phyloP scores from a whole-genome alignment of 352 stramenopile genomes.

The Phytophthora gonapodyides region DNA sequence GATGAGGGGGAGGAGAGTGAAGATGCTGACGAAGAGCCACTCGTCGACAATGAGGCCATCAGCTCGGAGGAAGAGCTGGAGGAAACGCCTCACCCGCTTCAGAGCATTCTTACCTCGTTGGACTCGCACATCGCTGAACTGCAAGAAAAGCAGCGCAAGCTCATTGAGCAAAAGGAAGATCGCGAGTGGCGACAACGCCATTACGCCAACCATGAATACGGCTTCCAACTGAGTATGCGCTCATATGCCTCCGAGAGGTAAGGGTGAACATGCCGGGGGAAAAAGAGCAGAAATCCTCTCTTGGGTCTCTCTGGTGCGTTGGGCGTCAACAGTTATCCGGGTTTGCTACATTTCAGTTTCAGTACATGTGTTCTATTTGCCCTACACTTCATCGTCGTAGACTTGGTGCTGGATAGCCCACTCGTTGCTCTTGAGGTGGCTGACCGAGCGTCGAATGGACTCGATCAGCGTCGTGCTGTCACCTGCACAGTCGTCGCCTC shows the following conservation, averaged over 20 bases:
- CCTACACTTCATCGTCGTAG: constrained; percentile 85
- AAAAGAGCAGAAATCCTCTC: not conserved
- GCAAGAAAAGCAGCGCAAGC: constrained; percentile 43
- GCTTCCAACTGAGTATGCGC: constrained; percentile 11
- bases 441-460: constrained; percentile 40
- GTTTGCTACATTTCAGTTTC: constrained; percentile 12
- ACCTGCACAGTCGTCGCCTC: constrained; percentile 20
- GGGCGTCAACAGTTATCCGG: constrained; percentile 2
- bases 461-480: constrained; percentile 35
- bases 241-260: constrained; percentile 16
- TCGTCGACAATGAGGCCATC: constrained; percentile 14
- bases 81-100: constrained; percentile 26
- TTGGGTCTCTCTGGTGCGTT: constrained; percentile 1
- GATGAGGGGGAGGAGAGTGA: constrained; percentile 28
- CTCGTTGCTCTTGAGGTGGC: constrained; percentile 60
- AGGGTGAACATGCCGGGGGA: not conserved
- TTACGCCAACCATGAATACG: constrained; percentile 19
- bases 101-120: constrained; percentile 40
- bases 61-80: constrained; percentile 33
- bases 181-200: constrained; percentile 39
- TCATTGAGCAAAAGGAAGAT: constrained; percentile 62
- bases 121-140: constrained; percentile 49
- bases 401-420: constrained; percentile 70
- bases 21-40: constrained; percentile 18
- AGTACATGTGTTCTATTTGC: constrained; percentile 17